A percentile compares a stretch with the other conserved stretches of the same genome.
Evolutionary conservation across 345 rosid species (phyloP).

Genomic region (Pistacia vera): DNA sequence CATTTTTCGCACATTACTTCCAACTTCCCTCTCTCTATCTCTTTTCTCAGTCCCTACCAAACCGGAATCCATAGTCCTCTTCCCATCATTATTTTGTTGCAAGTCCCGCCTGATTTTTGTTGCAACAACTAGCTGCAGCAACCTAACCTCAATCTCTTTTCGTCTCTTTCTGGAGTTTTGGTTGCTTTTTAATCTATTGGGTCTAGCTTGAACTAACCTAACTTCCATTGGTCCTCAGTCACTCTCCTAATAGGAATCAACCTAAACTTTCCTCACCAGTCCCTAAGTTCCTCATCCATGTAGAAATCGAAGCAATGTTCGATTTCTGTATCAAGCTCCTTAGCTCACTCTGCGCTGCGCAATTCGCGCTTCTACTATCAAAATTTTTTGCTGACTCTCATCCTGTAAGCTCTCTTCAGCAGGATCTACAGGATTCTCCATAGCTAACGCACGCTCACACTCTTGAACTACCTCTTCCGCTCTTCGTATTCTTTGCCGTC

Average conservation of each 20-base stretch:
- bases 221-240: slow-evolving; percentile 91
- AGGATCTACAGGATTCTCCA: slow-evolving; percentile 81
- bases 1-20: slow-evolving; percentile 49
- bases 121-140: slow-evolving; percentile 87
- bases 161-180: slow-evolving; percentile 84
- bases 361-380: slow-evolving; percentile 71
- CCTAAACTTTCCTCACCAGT: slow-evolving; percentile 82
- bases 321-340: slow-evolving; percentile 75
- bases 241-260: slow-evolving; percentile 71
- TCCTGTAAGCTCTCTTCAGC: slow-evolving; percentile 86
- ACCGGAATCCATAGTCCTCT: slow-evolving; percentile 43
- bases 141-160: slow-evolving; percentile 97
- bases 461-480: slow-evolving; percentile 84
- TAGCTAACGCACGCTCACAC: slow-evolving; percentile 82
- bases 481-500: slow-evolving; percentile 78
- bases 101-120: slow-evolving; percentile 62
- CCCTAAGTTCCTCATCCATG: slow-evolving; percentile 85
- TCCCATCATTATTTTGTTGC: slow-evolving; percentile 23
- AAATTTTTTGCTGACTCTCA: slow-evolving; percentile 79
- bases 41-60: slow-evolving; percentile 50
- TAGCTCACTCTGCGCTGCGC: slow-evolving; percentile 77
- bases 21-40: slow-evolving; percentile 75
- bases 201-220: slow-evolving; percentile 68
- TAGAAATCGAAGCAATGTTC: slow-evolving; percentile 66
- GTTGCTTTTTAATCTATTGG: slow-evolving; percentile 88